Evolutionary conservation across 106 monocot species (phyloP).

Genomic region (Allium fistulosum): DNA sequence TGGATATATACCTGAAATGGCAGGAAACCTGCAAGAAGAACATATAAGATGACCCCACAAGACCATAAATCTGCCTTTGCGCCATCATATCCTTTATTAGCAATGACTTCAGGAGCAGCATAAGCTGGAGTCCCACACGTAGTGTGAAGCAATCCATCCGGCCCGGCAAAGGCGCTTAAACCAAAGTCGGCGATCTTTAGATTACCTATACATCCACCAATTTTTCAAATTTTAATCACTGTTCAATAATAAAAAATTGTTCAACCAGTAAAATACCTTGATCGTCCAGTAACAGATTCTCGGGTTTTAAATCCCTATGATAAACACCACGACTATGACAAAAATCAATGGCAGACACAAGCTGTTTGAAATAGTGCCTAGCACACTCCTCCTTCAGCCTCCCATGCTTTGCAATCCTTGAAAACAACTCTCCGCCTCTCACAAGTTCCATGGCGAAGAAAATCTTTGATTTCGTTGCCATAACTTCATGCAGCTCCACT

Average conservation of each 20-base stretch:
- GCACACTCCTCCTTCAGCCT: slow-evolving; percentile 42
- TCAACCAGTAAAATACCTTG: background rate
- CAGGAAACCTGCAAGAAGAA: slow-evolving; percentile 54
- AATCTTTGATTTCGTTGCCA: slow-evolving; percentile 58
- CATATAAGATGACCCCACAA: slow-evolving; percentile 67
- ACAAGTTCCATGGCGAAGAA: slow-evolving; percentile 68
- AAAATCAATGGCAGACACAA: slow-evolving; percentile 61
- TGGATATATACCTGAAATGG: slow-evolving; percentile 31
- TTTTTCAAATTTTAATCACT: background rate
- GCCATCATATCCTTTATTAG: slow-evolving; percentile 66
- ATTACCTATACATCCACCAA: slow-evolving; percentile 8
- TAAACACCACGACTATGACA: slow-evolving; percentile 69
- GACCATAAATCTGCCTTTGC: slow-evolving; percentile 68
- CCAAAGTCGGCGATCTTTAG: slow-evolving; percentile 77
- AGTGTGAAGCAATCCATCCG: slow-evolving; percentile 63
- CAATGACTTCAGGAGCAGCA: slow-evolving; percentile 51
- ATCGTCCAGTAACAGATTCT: slow-evolving; percentile 57
- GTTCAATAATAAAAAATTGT: background rate
- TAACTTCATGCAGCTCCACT: slow-evolving; percentile 65
- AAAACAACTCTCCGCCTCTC: slow-evolving; percentile 52
- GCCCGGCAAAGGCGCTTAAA: slow-evolving; percentile 42
- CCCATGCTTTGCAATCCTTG: slow-evolving; percentile 16
- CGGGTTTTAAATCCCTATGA: slow-evolving; percentile 67
- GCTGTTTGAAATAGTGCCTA: slow-evolving; percentile 50
- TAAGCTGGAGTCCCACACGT: slow-evolving; percentile 73